Base-by-base conservation (phyloP, 2,329 filamentous ascomycete genomes). In the Exophiala dermatitidis region DNA sequence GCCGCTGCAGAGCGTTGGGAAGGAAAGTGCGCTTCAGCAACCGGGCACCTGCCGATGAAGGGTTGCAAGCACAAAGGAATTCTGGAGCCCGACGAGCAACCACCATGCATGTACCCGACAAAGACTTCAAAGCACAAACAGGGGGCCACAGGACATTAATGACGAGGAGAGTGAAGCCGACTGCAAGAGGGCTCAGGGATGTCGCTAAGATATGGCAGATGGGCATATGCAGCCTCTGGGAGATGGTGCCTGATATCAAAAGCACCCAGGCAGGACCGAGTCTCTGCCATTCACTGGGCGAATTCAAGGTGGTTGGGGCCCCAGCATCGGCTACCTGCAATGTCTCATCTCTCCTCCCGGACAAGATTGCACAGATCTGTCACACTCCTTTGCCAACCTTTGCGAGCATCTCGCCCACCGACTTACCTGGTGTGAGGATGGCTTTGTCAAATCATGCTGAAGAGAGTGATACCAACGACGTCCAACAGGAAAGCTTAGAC, bases 311-410 rank as follows among this genome's bases (percentile, higher is more conserved):
- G 56, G 56, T 50, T 53, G 56, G 53, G 47, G 31, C 28, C 38
- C 37, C 47, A 40, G 41, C 40, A 30, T 58, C 56, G 56, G 56
- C 56, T 58, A 58, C 34, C 53, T 58, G 56, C 56, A 56, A 55
- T 30, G 40, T 50, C 56, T 53, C 56, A 58, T 53, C 40, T 56
- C 53, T 12, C 46, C 42, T 33, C 38, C 46, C 28, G 38, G 47
- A 53, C 48, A 32, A 12, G 34, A 29, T 46, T 41, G 37, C 50
- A 46, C 47, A 52, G 43, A 56, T 56, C 49, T 56, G 53, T 53
- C 56, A 56, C 40, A 58, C 56, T 51, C 5, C 26, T 50, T 47
- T 43, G 28, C 40, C 40, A 36, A 19, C 29, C 41, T 42, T 43
- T 33, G 37, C 28, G n/a, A 19, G 19, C 29, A 32, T 9, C 48